Conservation (phyloP, 106 monocot genomes). For the Platanthera zijinensis region DNA sequence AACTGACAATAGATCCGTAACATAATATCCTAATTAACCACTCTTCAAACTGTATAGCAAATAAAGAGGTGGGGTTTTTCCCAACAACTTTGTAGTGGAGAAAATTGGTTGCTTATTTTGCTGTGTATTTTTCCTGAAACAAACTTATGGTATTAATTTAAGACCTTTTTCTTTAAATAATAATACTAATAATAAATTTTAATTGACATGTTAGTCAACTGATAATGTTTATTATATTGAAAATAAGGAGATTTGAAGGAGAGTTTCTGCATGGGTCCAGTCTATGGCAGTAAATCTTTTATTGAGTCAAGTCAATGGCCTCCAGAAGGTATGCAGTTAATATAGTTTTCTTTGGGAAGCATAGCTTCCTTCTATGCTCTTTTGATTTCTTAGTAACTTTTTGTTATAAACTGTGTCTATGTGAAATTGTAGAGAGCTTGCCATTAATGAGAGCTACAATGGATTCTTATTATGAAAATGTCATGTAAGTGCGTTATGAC, state of each 20-base stretch:
- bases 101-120: background rate
- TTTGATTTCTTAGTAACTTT: background rate
- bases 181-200: background rate
- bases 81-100: background rate
- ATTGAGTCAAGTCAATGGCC: conserved; percentile 60
- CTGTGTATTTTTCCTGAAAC: background rate
- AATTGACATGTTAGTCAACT: background rate
- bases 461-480: conserved; percentile 41
- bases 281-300: conserved; percentile 12
- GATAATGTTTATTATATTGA: background rate
- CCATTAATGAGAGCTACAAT: conserved; percentile 59
- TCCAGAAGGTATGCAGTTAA: conserved; percentile 39
- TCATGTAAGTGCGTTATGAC: conserved; percentile 41
- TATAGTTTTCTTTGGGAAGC: background rate
- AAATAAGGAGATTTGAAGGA: conserved; percentile 78
- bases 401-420: conserved; percentile 14
- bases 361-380: background rate
- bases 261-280: conserved; percentile 70
- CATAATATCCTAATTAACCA: too few species aligned
- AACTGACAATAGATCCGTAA: too few species aligned
- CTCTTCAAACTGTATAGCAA: too few species aligned
- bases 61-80: too few species aligned
- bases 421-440: conserved; percentile 39
- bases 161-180: background rate
- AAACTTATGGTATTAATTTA: background rate